Evolutionary conservation across 176 grass and related monocot species (phyloP).

Genomic region (Poa pratensis): DNA sequence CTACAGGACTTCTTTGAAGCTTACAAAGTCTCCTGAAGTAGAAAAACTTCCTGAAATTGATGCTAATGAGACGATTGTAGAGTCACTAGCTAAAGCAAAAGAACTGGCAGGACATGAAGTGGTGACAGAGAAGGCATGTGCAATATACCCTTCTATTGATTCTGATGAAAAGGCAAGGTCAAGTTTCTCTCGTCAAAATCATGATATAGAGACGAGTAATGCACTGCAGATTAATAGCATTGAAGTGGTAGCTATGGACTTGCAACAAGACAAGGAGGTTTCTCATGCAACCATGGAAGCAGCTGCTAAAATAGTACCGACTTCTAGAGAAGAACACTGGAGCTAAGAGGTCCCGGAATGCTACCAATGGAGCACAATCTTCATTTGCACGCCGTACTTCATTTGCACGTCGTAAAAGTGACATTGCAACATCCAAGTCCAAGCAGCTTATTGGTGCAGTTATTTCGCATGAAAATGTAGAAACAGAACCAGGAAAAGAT

Average conservation of each 20-base stretch:
- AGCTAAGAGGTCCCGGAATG: constrained; percentile 36
- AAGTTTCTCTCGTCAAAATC: constrained; percentile 30
- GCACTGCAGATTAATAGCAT: constrained; percentile 29
- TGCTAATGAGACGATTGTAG: constrained; percentile 40
- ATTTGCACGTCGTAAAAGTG: constrained; percentile 9
- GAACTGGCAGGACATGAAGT: background rate
- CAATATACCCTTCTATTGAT: constrained; percentile 20
- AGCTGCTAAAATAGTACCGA: constrained; percentile 26
- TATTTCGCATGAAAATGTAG: constrained; percentile 47
- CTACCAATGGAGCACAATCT: constrained; percentile 5
- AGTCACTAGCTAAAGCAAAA: constrained; percentile 20
- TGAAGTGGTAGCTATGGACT: constrained; percentile 18
- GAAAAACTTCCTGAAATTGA: constrained; percentile 32
- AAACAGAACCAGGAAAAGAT: constrained; percentile 16
- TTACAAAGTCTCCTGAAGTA: constrained; percentile 46
- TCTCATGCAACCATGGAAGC: constrained; percentile 50
- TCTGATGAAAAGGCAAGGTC: constrained; percentile 41
- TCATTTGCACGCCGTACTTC: background rate
- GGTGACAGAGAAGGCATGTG: constrained; percentile 1
- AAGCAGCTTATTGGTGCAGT: constrained; percentile 24
- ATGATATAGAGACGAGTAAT: constrained; percentile 38
- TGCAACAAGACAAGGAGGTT: constrained; percentile 30
- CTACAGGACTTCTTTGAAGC: constrained; percentile 53
- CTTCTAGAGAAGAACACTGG: constrained; percentile 38
- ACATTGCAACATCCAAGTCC: constrained; percentile 23